Evolutionary conservation across 352 stramenopile genomes (phyloP), one percentile per base, ranked within the genome.

Genomic region (Lagenidium sp.): DNA sequence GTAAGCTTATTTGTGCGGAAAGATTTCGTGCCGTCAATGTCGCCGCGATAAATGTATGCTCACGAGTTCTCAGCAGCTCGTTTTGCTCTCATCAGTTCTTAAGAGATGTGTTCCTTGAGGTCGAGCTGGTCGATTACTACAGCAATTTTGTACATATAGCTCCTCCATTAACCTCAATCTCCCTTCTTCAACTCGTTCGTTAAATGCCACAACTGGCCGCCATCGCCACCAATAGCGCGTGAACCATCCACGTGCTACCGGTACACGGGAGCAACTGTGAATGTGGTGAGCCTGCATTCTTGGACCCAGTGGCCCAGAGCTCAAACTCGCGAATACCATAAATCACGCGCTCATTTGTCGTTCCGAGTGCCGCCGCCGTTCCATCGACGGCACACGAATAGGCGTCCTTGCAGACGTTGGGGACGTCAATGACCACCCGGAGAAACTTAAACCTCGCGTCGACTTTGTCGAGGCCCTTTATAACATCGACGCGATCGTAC

Each of bases 261-360:
- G n/a, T n/a, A n/a, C n/a, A n/a, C n/a, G n/a, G n/a, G n/a, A n/a
- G n/a, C n/a, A n/a, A n/a, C n/a, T n/a, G n/a, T 41, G 18, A 5
- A 6, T 13, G 22, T 47, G 6, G 13, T 31, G 42, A 37, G 43
- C 63, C 28, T 32, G 57, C 66, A 55, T 66, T 88, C 46, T 70
- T 81, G 15, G 44, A 58, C 26, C 65, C 64, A 25, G 57, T 68
- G 6, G 65, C 67, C 73, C 76, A 90, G 22, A 91, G 47, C 44
- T 91, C 78, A 15, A 91, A 51, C 60, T 91, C 73, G 16, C 75
- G 73, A 36, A 91, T 84, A 41, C 75, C 76, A 53, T 87, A 91
- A 29, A 91, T 56, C 28, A 72, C 54, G n/a, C 68, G 72, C 54
- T 85, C 75, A 53, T 67, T 63, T 1, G 63, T 75, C 23, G 38